phyloP scores from a whole-genome alignment of 768 basidiomycete species.

The Cantharellus cinnabarinus region DNA sequence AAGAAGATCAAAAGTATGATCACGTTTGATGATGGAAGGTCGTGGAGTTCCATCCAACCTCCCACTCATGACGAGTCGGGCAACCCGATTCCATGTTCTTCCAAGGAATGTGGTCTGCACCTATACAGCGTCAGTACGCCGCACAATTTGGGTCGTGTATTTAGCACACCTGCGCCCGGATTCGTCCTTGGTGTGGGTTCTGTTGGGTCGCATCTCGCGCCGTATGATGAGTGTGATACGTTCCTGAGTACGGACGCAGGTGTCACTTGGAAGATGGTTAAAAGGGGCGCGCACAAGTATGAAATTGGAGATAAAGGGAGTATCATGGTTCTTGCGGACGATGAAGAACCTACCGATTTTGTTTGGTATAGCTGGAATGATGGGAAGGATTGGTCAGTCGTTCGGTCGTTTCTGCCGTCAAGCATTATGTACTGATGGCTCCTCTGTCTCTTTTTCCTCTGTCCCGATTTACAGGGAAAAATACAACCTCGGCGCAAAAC shows the following conservation, averaged over 20 bases:
- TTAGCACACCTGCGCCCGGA: conserved; percentile 88
- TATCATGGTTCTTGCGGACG: conserved; percentile 59
- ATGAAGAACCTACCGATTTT: conserved; percentile 53
- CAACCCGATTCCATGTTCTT: conserved; percentile 34
- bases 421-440: background rate
- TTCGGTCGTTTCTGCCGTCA: background rate
- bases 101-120: conserved; percentile 51
- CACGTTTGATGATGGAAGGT: conserved; percentile 37
- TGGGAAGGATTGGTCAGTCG: conserved; percentile 59
- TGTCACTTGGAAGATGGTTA: conserved; percentile 62
- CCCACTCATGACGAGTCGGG: conserved; percentile 40
- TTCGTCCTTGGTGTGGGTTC: conserved; percentile 94
- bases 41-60: conserved; percentile 53
- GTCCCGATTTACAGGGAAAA: conserved; percentile 32
- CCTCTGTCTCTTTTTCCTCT: background rate
- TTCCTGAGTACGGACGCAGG: conserved; percentile 87
- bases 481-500: conserved; percentile 43
- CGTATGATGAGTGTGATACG: conserved; percentile 79
- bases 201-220: conserved; percentile 41
- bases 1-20: conserved; percentile 63
- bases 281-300: conserved; percentile 66
- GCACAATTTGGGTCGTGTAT: conserved; percentile 86
- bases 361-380: conserved; percentile 67
- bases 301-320: conserved; percentile 89
- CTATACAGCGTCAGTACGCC: conserved; percentile 81